A percentile compares a stretch with the other conserved stretches of the same genome.
Conservation (phyloP, 371 early-diverging fungal genomes). For the Syncephalastrum racemosum region DNA sequence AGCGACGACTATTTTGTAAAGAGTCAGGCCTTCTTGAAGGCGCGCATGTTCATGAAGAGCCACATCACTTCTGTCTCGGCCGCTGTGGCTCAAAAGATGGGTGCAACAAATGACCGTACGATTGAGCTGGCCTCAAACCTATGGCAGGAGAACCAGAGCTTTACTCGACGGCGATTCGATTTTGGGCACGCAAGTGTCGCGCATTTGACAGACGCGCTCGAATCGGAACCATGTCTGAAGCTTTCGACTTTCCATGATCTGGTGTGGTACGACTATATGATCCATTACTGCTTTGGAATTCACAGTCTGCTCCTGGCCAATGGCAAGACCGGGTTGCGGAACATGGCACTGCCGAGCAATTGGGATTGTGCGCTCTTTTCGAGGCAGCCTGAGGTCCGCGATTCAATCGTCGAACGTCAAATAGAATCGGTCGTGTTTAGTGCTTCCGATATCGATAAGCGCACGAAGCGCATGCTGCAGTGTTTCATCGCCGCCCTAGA, state of each 20-base stretch:
- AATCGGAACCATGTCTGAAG: conserved; percentile 23
- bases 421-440: conserved; percentile 48
- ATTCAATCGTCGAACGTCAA: conserved; percentile 39
- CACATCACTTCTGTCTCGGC: conserved; percentile 36
- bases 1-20: conserved; percentile 40
- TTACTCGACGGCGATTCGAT: conserved; percentile 35
- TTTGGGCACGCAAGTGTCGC: conserved; percentile 41
- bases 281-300: conserved; percentile 43
- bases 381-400: conserved; percentile 22
- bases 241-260: conserved; percentile 18
- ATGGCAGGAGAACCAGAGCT: conserved; percentile 38
- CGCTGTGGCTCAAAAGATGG: conserved; percentile 17
- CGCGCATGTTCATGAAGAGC: conserved; percentile 40
- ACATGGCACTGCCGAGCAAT: conserved; percentile 31
- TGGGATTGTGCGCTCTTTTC: conserved; percentile 50
- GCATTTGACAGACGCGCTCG: conserved; percentile 19
- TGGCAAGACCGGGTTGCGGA: conserved; percentile 28
- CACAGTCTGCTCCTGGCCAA: conserved; percentile 38
- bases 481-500: conserved; percentile 38
- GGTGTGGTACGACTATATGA: conserved; percentile 44
- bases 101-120: conserved; percentile 20
- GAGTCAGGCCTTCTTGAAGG: conserved; percentile 37
- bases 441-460: conserved; percentile 44
- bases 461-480: conserved; percentile 43
- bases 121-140: conserved; percentile 36